phyloP scores from a whole-genome alignment of 306 rosid species.

The Citrullus mucosospermus region DNA sequence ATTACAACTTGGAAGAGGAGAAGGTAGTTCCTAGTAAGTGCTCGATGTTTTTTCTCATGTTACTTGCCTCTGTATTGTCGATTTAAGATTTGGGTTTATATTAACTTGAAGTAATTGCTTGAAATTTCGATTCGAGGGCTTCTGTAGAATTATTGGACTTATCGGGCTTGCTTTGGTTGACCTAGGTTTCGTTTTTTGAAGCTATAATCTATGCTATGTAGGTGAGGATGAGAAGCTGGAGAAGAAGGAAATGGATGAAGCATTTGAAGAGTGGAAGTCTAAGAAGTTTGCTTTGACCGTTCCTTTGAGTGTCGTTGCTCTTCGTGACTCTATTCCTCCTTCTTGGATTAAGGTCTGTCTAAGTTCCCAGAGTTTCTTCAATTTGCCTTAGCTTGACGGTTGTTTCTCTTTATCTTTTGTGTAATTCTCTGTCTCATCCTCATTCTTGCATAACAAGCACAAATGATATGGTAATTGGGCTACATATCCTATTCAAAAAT shows the following conservation, averaged over 20 bases:
- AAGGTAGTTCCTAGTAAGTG: conserved; percentile 34
- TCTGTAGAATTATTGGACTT: no score
- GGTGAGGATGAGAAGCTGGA: conserved; percentile 22
- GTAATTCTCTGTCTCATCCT: neutral
- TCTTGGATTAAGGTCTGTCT: conserved; percentile 72
- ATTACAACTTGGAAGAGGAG: conserved; percentile 24
- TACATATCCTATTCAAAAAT: neutral
- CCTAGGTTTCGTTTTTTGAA: neutral
- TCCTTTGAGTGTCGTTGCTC: conserved; percentile 63
- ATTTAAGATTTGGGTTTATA: neutral
- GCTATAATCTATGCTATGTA: conserved; percentile 4
- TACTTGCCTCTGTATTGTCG: neutral
- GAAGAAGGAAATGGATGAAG: conserved; percentile 42
- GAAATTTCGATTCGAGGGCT: neutral
- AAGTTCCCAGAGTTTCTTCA: conserved; percentile 2
- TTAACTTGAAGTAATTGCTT: neutral
- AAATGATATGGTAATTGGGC: neutral
- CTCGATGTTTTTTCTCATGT: neutral
- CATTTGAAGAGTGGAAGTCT: conserved; percentile 65
- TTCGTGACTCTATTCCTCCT: conserved; percentile 86
- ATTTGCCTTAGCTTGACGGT: neutral
- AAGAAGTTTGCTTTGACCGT: conserved; percentile 80
- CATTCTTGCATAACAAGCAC: neutral
- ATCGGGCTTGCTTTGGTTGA: neutral
- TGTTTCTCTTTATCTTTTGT: neutral